phyloP scores from a whole-genome alignment of 371 early-diverging fungal genomes.

The Zychaea mexicana region DNA sequence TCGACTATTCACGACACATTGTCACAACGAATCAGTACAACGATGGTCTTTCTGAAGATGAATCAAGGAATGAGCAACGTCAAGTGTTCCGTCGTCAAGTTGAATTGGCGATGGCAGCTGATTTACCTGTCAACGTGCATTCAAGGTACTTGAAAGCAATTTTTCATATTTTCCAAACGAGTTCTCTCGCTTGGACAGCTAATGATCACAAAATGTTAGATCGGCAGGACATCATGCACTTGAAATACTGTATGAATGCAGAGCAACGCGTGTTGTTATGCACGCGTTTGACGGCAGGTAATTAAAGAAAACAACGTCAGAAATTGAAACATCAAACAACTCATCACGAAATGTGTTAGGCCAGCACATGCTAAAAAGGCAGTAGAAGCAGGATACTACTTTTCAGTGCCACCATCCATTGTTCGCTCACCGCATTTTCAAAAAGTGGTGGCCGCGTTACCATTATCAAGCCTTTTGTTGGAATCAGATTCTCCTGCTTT shows the following conservation, averaged over 20 bases:
- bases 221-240: constrained; percentile 74
- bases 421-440: constrained; percentile 52
- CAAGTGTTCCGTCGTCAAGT: constrained; percentile 58
- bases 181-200: no score
- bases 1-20: constrained; percentile 71
- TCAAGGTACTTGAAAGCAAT: constrained; percentile 56
- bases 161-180: not conserved
- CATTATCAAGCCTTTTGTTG: constrained; percentile 56
- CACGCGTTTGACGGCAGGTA: constrained; percentile 77
- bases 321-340: no score
- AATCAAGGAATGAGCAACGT: constrained; percentile 54
- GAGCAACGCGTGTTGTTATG: constrained; percentile 54
- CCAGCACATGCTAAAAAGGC: constrained; percentile 50
- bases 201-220: no score
- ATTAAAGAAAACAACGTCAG: not conserved
- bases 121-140: constrained; percentile 70
- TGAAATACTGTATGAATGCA: constrained; percentile 50
- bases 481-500: constrained; percentile 78
- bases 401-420: constrained; percentile 64
- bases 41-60: constrained; percentile 31
- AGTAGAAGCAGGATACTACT: constrained; percentile 50
- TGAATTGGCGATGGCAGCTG: constrained; percentile 47
- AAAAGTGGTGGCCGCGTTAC: constrained; percentile 51
- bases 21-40: constrained; percentile 29
- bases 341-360: constrained; percentile 7